Percentiles rank a stretch among this genome's conserved stretches.
Conservation (phyloP, 495 filamentous ascomycete genomes). For the Xylaria curta region DNA sequence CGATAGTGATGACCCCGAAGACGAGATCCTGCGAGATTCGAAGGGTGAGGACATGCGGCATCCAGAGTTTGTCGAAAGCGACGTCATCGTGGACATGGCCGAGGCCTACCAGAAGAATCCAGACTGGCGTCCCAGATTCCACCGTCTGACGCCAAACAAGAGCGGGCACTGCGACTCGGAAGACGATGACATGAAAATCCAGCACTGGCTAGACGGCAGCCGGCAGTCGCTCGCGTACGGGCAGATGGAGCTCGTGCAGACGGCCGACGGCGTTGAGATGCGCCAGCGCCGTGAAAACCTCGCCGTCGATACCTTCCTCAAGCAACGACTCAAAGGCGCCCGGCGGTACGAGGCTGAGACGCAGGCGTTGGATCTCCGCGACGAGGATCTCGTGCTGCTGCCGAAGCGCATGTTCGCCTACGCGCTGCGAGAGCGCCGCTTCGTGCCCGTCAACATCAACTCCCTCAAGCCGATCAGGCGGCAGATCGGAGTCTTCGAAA, state of each 20-base stretch:
- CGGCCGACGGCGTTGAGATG: conserved; percentile 38
- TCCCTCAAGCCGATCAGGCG: conserved; percentile 53
- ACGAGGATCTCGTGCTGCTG: conserved; percentile 46
- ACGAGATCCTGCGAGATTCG: conserved; percentile 37
- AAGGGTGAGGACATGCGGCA: conserved; percentile 35
- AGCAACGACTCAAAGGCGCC: conserved; percentile 38
- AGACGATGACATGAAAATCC: conserved; percentile 40
- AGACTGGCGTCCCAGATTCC: conserved; percentile 38
- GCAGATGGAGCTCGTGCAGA: conserved; percentile 41
- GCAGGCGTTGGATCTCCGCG: conserved; percentile 34
- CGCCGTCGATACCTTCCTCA: conserved; percentile 40
- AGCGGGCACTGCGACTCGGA: conserved; percentile 29
- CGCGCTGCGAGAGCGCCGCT: conserved; percentile 46
- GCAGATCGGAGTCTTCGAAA: conserved; percentile 54
- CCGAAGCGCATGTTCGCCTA: conserved; percentile 50
- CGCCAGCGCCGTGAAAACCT: conserved; percentile 42
- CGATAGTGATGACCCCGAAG: conserved; percentile 28
- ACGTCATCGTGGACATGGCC: conserved; percentile 58
- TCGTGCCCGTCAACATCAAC: conserved; percentile 43
- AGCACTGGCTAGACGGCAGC: conserved; percentile 37
- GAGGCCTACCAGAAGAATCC: conserved; percentile 49
- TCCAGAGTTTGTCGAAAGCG: conserved; percentile 51
- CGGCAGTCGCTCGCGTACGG: conserved; percentile 34
- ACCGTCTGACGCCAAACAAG: conserved; percentile 33
- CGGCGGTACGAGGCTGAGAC: conserved; percentile 33